Evolutionary conservation across 2,329 filamentous ascomycete species (phyloP), one percentile per base, ranked within the genome.

Genomic region (Trichoderma sp.): DNA sequence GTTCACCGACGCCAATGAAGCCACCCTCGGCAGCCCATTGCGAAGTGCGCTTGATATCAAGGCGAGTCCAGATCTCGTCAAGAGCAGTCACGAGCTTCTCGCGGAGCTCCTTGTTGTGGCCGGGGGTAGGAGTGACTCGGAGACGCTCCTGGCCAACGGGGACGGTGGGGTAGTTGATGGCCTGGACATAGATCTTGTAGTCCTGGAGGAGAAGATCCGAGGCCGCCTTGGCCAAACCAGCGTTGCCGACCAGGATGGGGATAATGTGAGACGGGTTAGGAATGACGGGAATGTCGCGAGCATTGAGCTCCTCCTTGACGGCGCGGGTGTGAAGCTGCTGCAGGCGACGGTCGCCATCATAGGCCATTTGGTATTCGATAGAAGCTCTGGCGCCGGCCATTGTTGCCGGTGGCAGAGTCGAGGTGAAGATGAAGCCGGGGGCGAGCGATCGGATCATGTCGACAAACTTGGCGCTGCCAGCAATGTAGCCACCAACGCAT

Each of bases 401-500:
- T 74, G 94, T 97, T 15, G 96, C 94, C 0, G 96, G 96, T 4
- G 96, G 96, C 13, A 99, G 90, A 11, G 95, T 97, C 6, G 96
- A 99, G 61, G 96, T 99, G 85, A 99, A 99, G 82, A 99, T 99
- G 85, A 99, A 99, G 32, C 96, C 96, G 4, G 96, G 95, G 1
- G 96, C 96, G 53, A 98, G 90, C 9, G 96, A 98, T 67, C 96
- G 93, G 77, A 99, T 93, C 73, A 93, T 92, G 82, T 99, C 96
- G 39, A 99, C 92, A 76, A 99, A 87, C 79, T 92, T 92, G 68
- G 90, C 84, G 73, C 92, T 97, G 67, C 93, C 96, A 43, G 96
- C 96, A 79, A 99, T 98, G 84, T 99, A 99, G 72, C 96, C 96
- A 77, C 96, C 96, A 53, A 99, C 96, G 77, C 95, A 98, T 76